phyloP scores from a whole-genome alignment of 306 rosid genomes.

The Ziziphus jujuba region DNA sequence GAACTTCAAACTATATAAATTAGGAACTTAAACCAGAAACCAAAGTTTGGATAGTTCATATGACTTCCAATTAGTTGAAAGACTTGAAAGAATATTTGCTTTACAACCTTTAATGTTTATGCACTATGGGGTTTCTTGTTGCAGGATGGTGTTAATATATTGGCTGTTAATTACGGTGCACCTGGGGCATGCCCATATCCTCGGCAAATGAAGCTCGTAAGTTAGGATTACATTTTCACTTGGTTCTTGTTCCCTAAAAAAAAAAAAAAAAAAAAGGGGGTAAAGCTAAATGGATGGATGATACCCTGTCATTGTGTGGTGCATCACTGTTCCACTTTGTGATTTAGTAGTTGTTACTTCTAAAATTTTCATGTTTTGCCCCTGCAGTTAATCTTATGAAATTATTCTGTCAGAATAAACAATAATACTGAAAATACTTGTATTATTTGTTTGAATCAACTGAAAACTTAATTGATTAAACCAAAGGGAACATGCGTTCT shows the following conservation, averaged over 20 bases:
- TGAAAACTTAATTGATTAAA: too few relatives aligned
- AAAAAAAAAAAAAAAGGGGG: too few relatives aligned
- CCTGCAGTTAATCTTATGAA: too few relatives aligned
- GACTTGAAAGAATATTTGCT: background rate
- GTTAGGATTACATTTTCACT: constrained; percentile 22
- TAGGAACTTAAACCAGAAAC: background rate
- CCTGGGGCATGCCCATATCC: constrained; percentile 87
- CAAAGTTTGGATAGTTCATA: background rate
- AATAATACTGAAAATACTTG: too few relatives aligned
- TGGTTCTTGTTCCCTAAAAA: constrained; percentile 16
- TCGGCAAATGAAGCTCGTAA: constrained; percentile 74
- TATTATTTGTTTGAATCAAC: too few relatives aligned
- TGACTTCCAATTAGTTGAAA: background rate
- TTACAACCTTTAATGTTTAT: constrained; percentile 19
- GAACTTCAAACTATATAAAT: too few relatives aligned
- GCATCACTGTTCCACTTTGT: too few relatives aligned
- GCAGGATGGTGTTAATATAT: constrained; percentile 82
- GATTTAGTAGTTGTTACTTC: too few relatives aligned
- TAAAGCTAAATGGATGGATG: constrained; percentile 15
- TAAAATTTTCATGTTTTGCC: too few relatives aligned
- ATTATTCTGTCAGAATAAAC: too few relatives aligned
- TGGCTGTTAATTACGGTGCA: constrained; percentile 88
- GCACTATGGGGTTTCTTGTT: constrained; percentile 23
- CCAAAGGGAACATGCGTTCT: too few relatives aligned
- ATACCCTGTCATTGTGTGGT: background rate